Evolutionary conservation across 2,329 filamentous ascomycete genomes (phyloP).

Genomic region (Xylariomycetidae sp.): DNA sequence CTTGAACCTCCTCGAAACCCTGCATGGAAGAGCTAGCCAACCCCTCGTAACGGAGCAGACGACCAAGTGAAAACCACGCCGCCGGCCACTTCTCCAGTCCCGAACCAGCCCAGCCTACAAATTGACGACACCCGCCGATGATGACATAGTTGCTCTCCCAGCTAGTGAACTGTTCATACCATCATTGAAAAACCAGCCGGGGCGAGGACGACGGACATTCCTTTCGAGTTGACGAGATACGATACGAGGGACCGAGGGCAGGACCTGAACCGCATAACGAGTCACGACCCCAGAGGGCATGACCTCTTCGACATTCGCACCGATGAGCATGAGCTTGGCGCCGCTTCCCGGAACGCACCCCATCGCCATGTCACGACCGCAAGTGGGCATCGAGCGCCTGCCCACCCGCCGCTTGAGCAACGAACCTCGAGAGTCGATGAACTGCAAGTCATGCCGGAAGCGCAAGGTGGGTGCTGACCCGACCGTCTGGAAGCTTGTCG

Average conservation of each 20-base stretch:
- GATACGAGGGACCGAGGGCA: not conserved
- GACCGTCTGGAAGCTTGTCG: conserved; percentile 1
- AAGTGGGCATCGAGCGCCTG: conserved; percentile 75
- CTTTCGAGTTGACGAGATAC: not conserved
- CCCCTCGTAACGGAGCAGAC: not conserved
- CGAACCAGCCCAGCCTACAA: not conserved
- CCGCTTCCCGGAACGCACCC: conserved; percentile 39
- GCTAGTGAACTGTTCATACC: too few species aligned
- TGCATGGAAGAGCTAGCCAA: not conserved
- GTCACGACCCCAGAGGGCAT: not conserved
- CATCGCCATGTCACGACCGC: conserved; percentile 62
- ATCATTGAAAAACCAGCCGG: not conserved
- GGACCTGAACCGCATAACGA: not conserved
- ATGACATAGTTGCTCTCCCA: too few species aligned
- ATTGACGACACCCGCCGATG: too few species aligned
- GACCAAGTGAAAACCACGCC: not conserved
- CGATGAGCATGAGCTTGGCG: conserved; percentile 34
- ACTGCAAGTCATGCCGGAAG: conserved; percentile 91
- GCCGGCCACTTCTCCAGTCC: not conserved
- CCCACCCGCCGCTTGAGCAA: conserved; percentile 64
- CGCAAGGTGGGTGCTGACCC: conserved; percentile 60
- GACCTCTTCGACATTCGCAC: conserved; percentile 34
- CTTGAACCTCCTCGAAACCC: conserved; percentile 1
- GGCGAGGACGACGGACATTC: not conserved
- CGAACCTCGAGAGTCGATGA: conserved; percentile 80